Evolutionary conservation across 1,284 basidiomycete genomes (phyloP), one percentile per base, ranked within the genome.

Genomic region (Tilletia indica): DNA sequence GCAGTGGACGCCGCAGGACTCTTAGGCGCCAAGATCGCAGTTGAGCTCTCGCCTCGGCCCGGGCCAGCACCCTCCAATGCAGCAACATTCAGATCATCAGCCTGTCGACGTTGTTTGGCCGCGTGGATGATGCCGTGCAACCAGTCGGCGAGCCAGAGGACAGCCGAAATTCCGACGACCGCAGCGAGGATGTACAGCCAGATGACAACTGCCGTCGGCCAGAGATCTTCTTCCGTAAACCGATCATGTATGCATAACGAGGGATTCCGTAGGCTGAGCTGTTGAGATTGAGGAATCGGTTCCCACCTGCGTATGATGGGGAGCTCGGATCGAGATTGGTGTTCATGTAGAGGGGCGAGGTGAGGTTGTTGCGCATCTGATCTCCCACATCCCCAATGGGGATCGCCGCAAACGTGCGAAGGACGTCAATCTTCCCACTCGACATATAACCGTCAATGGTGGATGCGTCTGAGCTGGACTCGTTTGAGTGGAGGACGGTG

Each of bases 201-300:
- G 70, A 97, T 86, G 49, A 90, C 86, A 11, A 95, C 86, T 82
- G 92, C 94, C 31, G 91, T 91, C 31, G 90, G 89, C 79, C 95
- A 99, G 19, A 97, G 87, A 82, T 96, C 92, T 79, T 90, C 87
- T 2, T 91, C 90, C 90, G 88, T 0, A 98, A 82, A 25, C 95
- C 96, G 42, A 96, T 86, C 19, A 91, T 87, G 73, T 89, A 89
- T 0, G 93, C 91, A 79, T 92, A 93, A 0, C 91, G 90, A n/a
- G 88, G 87, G 54, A 96, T 90, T 2, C 93, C 93, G 12, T 85
- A 80, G 2, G 69, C 45, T 11, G 80, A 76, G 3, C 73, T 72
- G 31, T 81, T 75, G 72, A 87, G 82, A 25, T 87, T 88, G 85
- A 93, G 91, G 31, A 95, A 86, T 25, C 87, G 86, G 79, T 94